Evolutionary conservation across 495 filamentous ascomycete species (phyloP).

Genomic region (Penicillium dipodomyicola): DNA sequence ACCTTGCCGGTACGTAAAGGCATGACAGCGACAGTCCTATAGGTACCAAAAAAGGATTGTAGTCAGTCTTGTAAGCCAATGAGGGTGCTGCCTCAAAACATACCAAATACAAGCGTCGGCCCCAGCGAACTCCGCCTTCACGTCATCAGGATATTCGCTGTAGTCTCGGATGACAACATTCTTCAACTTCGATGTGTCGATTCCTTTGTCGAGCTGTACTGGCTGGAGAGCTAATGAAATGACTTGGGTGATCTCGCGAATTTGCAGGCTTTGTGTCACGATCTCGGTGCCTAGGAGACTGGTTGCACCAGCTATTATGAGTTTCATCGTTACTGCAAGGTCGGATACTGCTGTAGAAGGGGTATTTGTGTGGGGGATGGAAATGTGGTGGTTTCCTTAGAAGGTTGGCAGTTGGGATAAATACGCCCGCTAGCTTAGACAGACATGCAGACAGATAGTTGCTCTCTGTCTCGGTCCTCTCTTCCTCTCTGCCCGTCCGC

Average conservation of each 20-base stretch:
- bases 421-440: too few relatives aligned
- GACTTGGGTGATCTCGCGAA: constrained; percentile 39
- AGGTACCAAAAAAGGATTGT: background rate
- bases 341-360: background rate
- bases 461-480: too few relatives aligned
- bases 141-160: constrained; percentile 38
- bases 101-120: constrained; percentile 57
- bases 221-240: constrained; percentile 41
- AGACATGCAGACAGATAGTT: too few relatives aligned
- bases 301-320: constrained; percentile 50
- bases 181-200: constrained; percentile 39
- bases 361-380: background rate
- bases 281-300: constrained; percentile 48
- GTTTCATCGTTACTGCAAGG: constrained; percentile 41
- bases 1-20: constrained; percentile 34
- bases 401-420: too few relatives aligned
- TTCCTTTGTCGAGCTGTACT: constrained; percentile 25
- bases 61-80: background rate
- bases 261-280: constrained; percentile 41
- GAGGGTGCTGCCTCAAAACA: background rate
- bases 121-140: constrained; percentile 38
- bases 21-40: constrained; percentile 38
- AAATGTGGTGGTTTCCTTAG: background rate
- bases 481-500: too few relatives aligned
- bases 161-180: constrained; percentile 42